Percentiles rank a stretch among this genome's conserved stretches.
Evolutionary conservation across 202 grass and related monocot species (phyloP).

Genomic region (Carex arenaria): DNA sequence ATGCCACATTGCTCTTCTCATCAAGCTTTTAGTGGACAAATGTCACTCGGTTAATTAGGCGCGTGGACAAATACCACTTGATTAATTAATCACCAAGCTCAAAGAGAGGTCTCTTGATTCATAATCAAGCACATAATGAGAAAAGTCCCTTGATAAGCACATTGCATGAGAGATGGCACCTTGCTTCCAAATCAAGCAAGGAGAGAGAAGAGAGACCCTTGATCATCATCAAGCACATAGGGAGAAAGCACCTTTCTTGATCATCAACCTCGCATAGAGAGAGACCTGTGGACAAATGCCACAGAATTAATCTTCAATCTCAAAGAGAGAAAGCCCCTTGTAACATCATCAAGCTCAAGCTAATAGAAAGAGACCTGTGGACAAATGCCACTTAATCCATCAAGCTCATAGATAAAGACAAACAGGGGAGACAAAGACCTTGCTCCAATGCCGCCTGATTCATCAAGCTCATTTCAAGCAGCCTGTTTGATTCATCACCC

Average conservation of each 20-base stretch:
- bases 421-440: not conserved
- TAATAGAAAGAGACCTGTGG: not conserved
- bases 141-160: slow-evolving; percentile 3
- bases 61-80: not conserved
- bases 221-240: not conserved
- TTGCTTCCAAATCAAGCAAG: not conserved
- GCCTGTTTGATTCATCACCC: not conserved
- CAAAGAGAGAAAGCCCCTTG: not conserved
- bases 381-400: not conserved
- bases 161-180: not conserved
- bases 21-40: slow-evolving; percentile 8
- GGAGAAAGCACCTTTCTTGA: not conserved
- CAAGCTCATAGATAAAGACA: not conserved
- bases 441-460: not conserved
- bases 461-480: not conserved
- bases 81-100: not conserved
- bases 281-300: not conserved
- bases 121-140: not conserved
- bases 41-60: not conserved
- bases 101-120: not conserved
- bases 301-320: not conserved
- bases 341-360: not conserved
- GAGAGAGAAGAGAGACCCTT: not conserved
- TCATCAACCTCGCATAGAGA: not conserved
- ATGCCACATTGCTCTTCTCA: not conserved